phyloP scores from a whole-genome alignment of 805 yeast species.

The Saturnispora ahearnii region DNA sequence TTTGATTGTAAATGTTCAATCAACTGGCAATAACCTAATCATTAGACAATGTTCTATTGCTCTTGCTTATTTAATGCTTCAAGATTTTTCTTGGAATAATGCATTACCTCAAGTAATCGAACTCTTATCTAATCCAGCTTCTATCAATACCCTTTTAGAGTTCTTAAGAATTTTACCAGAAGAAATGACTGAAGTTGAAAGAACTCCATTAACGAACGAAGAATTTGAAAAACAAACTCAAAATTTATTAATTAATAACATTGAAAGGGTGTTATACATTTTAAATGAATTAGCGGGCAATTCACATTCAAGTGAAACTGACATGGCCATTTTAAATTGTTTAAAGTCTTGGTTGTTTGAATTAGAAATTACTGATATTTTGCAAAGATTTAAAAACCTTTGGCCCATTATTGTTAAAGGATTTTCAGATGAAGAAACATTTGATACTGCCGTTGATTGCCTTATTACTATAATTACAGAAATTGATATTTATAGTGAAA shows the following conservation, averaged over 20 bases:
- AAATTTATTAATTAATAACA: conserved; percentile 56
- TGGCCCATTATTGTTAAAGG: conserved; percentile 62
- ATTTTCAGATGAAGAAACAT: conserved; percentile 48
- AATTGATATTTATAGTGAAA: conserved; percentile 65
- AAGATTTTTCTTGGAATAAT: conserved; percentile 60
- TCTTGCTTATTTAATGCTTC: conserved; percentile 73
- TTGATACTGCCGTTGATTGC: conserved; percentile 83
- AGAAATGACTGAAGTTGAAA: conserved; percentile 70
- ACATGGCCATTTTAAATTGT: conserved; percentile 54
- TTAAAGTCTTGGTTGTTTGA: conserved; percentile 88
- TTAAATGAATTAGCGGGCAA: conserved; percentile 41
- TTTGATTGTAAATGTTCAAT: conserved; percentile 32
- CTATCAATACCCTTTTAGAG: conserved; percentile 50
- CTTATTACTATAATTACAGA: conserved; percentile 73
- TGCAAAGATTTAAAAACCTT: conserved; percentile 48
- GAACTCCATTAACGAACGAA: conserved; percentile 71
- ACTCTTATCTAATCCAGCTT: conserved; percentile 33
- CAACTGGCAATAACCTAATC: conserved; percentile 39
- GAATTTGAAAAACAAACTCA: conserved; percentile 61
- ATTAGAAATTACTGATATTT: conserved; percentile 62
- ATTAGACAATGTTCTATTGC: conserved; percentile 78
- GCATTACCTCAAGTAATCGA: conserved; percentile 62
- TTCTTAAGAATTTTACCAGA: conserved; percentile 86
- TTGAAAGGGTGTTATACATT: conserved; percentile 56
- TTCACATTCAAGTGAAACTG: conserved; percentile 23